Conservation (phyloP, 163 green algal species). For the Prototheca cutis region DNA sequence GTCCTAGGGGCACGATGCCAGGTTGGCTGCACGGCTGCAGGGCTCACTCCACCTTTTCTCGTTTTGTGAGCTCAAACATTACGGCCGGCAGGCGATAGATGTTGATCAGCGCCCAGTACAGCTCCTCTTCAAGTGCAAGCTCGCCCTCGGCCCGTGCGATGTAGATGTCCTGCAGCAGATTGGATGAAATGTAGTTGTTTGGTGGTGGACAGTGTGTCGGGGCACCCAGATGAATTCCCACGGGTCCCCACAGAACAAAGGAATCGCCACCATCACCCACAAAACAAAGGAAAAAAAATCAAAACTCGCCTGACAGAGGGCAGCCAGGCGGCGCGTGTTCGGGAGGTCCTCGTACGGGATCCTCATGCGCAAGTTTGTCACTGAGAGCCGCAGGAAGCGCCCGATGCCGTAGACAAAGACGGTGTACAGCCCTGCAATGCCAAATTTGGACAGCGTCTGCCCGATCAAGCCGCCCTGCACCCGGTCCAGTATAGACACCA, state of each 20-base stretch:
- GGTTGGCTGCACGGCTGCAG: not conserved
- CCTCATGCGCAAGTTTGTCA: constrained; percentile 55
- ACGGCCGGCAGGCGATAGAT: constrained; percentile 70
- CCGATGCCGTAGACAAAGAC: constrained; percentile 63
- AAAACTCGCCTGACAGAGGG: constrained; percentile 48
- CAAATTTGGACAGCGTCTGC: constrained; percentile 65
- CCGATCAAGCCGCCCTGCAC: constrained; percentile 73
- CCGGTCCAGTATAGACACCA: constrained; percentile 60
- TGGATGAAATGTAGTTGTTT: not conserved
- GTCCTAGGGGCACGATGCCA: not conserved
- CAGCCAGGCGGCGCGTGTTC: constrained; percentile 53
- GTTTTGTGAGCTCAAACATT: constrained; percentile 68
- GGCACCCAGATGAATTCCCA: no score
- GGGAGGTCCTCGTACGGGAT: constrained; percentile 82
- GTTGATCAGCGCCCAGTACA: constrained; percentile 72
- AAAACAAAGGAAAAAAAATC: not conserved
- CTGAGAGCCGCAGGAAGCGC: constrained; percentile 64
- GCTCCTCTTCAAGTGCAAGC: constrained; percentile 74
- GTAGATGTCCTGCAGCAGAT: constrained; percentile 68
- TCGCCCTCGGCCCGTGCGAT: constrained; percentile 73
- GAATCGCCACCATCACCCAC: not conserved
- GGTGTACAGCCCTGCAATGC: constrained; percentile 79
- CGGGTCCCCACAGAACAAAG: no score
- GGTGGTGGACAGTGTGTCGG: no score
- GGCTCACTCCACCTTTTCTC: not conserved